phyloP scores from a whole-genome alignment of 2,329 filamentous ascomycete genomes.

The Magnaporthiopsis rhizophila region DNA sequence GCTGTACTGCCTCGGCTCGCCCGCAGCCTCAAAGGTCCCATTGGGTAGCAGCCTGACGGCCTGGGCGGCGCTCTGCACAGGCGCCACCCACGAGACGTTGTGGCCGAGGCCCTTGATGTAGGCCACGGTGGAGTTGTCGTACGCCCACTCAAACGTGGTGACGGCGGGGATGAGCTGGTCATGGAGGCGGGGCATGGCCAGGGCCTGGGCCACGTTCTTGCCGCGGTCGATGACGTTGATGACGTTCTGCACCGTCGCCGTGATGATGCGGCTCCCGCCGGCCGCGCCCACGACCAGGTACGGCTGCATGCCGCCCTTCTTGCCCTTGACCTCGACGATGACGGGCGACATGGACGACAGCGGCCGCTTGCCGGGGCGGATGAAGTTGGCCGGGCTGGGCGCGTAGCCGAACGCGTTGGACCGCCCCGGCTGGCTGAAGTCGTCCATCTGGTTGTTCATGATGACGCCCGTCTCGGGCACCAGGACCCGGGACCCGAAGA shows the following conservation, averaged over 20 bases:
- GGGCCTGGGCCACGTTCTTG: conserved; percentile 51
- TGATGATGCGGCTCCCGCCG: conserved; percentile 78
- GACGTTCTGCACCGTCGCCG: conserved; percentile 64
- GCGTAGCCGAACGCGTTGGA: conserved; percentile 72
- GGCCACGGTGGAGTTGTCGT: conserved; percentile 54
- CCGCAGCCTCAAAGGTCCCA: conserved; percentile 69
- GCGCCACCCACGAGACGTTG: conserved; percentile 60
- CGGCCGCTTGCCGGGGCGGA: conserved; percentile 69
- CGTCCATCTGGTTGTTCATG: conserved; percentile 57
- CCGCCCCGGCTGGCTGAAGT: conserved; percentile 68
- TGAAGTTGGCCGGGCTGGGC: conserved; percentile 66
- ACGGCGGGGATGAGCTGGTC: conserved; percentile 73
- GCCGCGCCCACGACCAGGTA: conserved; percentile 67
- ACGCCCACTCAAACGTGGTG: conserved; percentile 60
- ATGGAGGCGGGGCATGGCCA: conserved; percentile 63
- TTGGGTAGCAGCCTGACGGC: conserved; percentile 52
- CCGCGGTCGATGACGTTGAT: conserved; percentile 63
- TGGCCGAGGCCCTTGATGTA: conserved; percentile 60
- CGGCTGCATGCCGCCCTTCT: conserved; percentile 53
- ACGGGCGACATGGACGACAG: conserved; percentile 69
- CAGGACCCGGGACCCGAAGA: conserved; percentile 69
- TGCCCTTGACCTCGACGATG: conserved; percentile 34
- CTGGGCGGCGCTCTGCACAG: conserved; percentile 62
- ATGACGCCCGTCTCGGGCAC: conserved; percentile 77
- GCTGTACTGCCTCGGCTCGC: conserved; percentile 66